These are phyloP conservation scores for Camellia lanceoleosa DNA, from an alignment of 148 eudicot genomes.

Conservation along the genomic window DNA sequence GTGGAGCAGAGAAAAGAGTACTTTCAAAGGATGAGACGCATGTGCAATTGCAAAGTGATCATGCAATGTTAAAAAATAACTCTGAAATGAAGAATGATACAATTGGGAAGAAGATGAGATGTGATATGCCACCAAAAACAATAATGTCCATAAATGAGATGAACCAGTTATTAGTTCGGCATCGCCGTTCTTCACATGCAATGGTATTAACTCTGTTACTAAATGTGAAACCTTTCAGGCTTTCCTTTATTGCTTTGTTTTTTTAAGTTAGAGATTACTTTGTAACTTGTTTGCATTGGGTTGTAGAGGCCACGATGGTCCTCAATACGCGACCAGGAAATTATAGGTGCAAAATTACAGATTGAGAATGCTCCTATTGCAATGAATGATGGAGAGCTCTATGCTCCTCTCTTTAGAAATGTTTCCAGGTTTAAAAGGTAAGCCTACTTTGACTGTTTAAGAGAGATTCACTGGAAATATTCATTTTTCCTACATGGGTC, in stretches of 20 bases:
- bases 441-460: not conserved
- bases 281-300: constrained; percentile 6
- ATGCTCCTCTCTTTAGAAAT: constrained; percentile 74
- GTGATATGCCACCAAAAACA: constrained; percentile 72
- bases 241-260: not conserved
- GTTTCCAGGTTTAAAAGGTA: constrained; percentile 77
- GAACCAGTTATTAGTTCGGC: constrained; percentile 61
- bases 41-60: constrained; percentile 23
- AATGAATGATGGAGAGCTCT: constrained; percentile 50
- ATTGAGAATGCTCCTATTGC: constrained; percentile 47
- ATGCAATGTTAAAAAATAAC: constrained; percentile 18
- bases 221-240: not conserved
- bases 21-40: constrained; percentile 16
- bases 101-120: constrained; percentile 48
- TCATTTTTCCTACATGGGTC: not conserved
- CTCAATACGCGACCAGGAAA: constrained; percentile 66
- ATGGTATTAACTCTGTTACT: constrained; percentile 46
- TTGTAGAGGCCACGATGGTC: constrained; percentile 76
- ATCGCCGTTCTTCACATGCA: constrained; percentile 60
- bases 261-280: not conserved
- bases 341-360: constrained; percentile 59
- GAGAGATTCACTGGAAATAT: not conserved
- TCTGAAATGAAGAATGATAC: constrained; percentile 21
- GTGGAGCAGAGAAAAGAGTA: constrained; percentile 2
- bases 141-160: constrained; percentile 48